Evolutionary conservation across 1,284 basidiomycete genomes (phyloP), one percentile per base, ranked within the genome.

Genomic region (Albatrellus sp.): DNA sequence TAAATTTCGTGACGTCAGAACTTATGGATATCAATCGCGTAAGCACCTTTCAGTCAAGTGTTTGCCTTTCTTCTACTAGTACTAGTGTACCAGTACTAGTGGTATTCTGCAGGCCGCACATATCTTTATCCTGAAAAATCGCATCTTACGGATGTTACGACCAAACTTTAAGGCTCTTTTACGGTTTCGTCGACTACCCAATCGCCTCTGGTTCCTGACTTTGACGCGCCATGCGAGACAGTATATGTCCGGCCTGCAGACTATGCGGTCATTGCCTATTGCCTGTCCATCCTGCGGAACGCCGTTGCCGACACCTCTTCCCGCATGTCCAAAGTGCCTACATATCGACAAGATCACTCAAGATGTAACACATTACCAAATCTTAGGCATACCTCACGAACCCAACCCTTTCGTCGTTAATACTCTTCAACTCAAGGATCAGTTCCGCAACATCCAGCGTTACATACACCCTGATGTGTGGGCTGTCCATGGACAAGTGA

Each of bases 391-490:
- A 30, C 60, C 74, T 0, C 66, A 71, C 36, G 60, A 63, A 13
- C 72, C 75, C 0, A 87, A 85, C 57, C 75, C 77, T 3, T 87
- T 88, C 62, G 56, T 70, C 16, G 59, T 88, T 34, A 72, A 85
- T 54, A 52, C 67, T 13, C 51, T 58, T 0, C 59, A 68, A 11
- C 62, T 90, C 49, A 81, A 73, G 58, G 64, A 66, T 19, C 65
- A 69, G 24, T 89, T 87, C 56, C 66, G 80, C 16, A 65, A 72
- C 43, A 73, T 81, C 7, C 87, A 90, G 55, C 68, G 77, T n/a
- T 59, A 75, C 24, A 81, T 84, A 42, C 88, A 91, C 62, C 88
- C 89, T 0, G 88, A 91, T 57, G 67, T 75, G 14, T 89, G 86
- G 83, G 69, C 77, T 17, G 73, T 73, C 34, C 72, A 73, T 57